Conservation (phyloP, 1,284 basidiomycete genomes). For the Fomes fomentarius region DNA sequence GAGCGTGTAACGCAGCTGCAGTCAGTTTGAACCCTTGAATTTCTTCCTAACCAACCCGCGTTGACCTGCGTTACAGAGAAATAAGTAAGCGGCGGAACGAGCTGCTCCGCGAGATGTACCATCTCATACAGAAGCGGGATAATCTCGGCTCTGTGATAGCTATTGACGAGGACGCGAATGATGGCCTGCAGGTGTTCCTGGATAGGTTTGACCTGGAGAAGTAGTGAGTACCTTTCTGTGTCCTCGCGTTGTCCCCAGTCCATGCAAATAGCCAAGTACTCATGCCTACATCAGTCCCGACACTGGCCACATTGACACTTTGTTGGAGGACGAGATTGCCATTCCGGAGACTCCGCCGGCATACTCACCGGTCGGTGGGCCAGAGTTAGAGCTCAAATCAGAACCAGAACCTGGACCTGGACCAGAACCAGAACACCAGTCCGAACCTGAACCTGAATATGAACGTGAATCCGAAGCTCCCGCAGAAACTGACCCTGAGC, state of each 20-base stretch:
- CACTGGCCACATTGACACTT: constrained; percentile 39
- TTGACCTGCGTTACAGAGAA: constrained; percentile 41
- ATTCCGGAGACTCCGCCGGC: constrained; percentile 28
- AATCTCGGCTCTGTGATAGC: constrained; percentile 43
- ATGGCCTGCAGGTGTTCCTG: constrained; percentile 51
- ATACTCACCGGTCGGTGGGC: constrained; percentile 16
- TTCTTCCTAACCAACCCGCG: background rate
- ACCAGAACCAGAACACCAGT: background rate
- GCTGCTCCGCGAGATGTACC: constrained; percentile 69
- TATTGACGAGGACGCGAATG: constrained; percentile 44
- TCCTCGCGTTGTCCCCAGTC: constrained; percentile 7
- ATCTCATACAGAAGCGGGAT: constrained; percentile 57
- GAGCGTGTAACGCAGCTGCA: constrained; percentile 44
- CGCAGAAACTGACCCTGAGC: background rate
- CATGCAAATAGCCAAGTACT: background rate
- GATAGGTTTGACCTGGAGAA: constrained; percentile 53
- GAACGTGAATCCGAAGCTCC: background rate
- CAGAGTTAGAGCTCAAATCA: background rate
- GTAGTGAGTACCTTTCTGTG: constrained; percentile 41
- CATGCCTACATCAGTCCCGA: constrained; percentile 39
- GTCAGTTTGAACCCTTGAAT: constrained; percentile 32
- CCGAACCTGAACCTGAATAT: background rate
- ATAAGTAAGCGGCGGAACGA: constrained; percentile 66
- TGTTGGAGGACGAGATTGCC: constrained; percentile 26
- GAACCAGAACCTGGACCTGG: background rate